A percentile compares a stretch with the other conserved stretches of the same genome.
Conservation (phyloP, 129 eudicot genomes). For the Pseudognaphalium luteoalbum region DNA sequence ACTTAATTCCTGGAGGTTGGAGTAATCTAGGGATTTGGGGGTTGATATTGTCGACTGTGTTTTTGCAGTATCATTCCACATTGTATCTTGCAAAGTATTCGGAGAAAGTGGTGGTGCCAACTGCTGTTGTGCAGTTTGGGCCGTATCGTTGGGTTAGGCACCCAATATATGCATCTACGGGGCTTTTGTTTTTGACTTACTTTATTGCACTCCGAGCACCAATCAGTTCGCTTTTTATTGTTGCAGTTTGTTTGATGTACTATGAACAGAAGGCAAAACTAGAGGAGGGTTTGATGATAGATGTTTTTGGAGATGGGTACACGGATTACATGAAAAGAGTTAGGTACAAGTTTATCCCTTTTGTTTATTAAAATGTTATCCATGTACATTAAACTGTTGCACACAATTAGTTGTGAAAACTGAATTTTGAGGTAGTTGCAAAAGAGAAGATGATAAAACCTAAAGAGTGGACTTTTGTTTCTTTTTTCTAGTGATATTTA, state of each 20-base stretch:
- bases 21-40: conserved; percentile 61
- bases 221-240: conserved; percentile 48
- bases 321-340: conserved; percentile 60
- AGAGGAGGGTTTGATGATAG: conserved; percentile 79
- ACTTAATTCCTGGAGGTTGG: conserved; percentile 69
- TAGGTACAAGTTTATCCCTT: conserved; percentile 84
- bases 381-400: conserved; percentile 25
- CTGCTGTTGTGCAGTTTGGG: conserved; percentile 85
- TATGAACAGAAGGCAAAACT: conserved; percentile 72
- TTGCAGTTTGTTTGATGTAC: conserved; percentile 58
- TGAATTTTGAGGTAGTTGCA: conserved; percentile 20
- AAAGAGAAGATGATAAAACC: conserved; percentile 25
- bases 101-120: conserved; percentile 81
- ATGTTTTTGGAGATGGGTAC: conserved; percentile 64
- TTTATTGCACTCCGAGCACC: conserved; percentile 75
- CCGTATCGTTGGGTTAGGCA: conserved; percentile 86
- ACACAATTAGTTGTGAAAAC: conserved; percentile 24
- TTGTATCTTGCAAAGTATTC: conserved; percentile 83
- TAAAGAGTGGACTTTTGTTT: conserved; percentile 24
- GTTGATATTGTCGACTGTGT: conserved; percentile 56
- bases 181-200: conserved; percentile 71
- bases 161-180: conserved; percentile 85
- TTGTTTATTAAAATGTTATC: conserved; percentile 52
- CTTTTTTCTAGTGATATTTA: neutral
- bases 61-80: conserved; percentile 69